Evolutionary conservation across 1,284 basidiomycete species (phyloP).

Genomic region (Farysia itapuensis): DNA sequence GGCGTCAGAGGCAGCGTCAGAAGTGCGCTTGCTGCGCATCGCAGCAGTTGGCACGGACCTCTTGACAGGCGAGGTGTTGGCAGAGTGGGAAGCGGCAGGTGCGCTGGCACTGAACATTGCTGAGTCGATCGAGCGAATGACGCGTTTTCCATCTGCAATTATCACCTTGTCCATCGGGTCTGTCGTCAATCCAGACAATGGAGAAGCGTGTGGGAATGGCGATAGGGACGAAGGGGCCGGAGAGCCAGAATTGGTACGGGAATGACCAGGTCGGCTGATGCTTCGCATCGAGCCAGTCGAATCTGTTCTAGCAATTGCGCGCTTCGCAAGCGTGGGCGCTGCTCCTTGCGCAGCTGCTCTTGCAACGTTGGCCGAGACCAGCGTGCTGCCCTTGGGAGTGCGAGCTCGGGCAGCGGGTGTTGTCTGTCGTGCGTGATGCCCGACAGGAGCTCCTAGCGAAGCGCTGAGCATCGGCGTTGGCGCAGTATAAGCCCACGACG

Average conservation of each 20-base stretch:
- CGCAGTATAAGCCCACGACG: conserved; percentile 25
- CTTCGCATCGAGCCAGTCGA: conserved; percentile 32
- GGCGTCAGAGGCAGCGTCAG: conserved; percentile 18
- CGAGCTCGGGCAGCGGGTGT: conserved; percentile 8
- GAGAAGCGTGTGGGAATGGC: conserved; percentile 54
- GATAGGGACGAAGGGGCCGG: conserved; percentile 55
- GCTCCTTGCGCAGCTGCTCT: background rate
- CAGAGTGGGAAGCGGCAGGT: conserved; percentile 13
- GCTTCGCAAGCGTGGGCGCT: conserved; percentile 38
- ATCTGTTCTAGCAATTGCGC: conserved; percentile 37
- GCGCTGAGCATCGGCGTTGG: conserved; percentile 30
- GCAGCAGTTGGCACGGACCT: conserved; percentile 1
- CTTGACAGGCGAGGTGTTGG: conserved; percentile 1
- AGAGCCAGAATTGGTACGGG: conserved; percentile 37
- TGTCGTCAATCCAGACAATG: conserved; percentile 14
- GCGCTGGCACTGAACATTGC: conserved; percentile 48
- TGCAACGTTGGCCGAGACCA: conserved; percentile 10
- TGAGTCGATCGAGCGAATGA: conserved; percentile 38
- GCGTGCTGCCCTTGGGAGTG: conserved; percentile 9
- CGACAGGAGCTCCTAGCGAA: conserved; percentile 22
- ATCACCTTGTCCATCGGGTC: conserved; percentile 28
- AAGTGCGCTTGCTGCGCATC: conserved; percentile 24
- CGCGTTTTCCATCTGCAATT: conserved; percentile 18
- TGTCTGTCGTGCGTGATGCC: conserved; percentile 10
- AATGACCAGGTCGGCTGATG: conserved; percentile 13